phyloP scores from a whole-genome alignment of 2,329 filamentous ascomycete species.

The Lomentospora prolificans region DNA sequence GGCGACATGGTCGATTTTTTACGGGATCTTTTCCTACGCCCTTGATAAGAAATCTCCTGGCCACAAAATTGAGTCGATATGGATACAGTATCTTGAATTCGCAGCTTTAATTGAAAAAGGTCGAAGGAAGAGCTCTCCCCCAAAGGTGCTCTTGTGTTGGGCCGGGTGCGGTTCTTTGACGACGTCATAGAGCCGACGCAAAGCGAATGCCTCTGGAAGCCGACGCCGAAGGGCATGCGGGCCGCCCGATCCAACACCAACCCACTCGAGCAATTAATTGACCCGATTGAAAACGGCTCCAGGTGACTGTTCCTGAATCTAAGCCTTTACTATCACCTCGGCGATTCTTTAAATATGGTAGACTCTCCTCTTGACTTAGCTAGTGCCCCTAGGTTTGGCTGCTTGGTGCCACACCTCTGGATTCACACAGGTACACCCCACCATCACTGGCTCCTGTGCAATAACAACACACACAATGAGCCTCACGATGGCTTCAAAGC shows the following conservation, averaged over 20 bases:
- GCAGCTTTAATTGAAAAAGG: background rate
- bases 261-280: background rate
- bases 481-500: background rate
- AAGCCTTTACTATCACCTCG: background rate
- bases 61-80: background rate
- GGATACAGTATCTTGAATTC: background rate
- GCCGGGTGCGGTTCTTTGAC: slow-evolving; percentile 10
- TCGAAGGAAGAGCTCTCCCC: background rate
- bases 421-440: background rate
- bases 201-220: slow-evolving; percentile 9
- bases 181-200: slow-evolving; percentile 24
- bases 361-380: background rate
- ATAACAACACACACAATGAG: background rate
- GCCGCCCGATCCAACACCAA: background rate
- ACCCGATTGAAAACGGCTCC: background rate
- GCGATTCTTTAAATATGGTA: background rate
- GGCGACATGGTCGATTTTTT: slow-evolving; percentile 8
- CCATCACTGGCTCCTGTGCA: background rate
- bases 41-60: background rate
- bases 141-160: slow-evolving; percentile 7
- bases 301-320: background rate
- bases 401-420: background rate
- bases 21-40: background rate
- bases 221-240: background rate
- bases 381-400: background rate